Conservation (phyloP, 352 stramenopile genomes). For the Phytophthora citricola region DNA sequence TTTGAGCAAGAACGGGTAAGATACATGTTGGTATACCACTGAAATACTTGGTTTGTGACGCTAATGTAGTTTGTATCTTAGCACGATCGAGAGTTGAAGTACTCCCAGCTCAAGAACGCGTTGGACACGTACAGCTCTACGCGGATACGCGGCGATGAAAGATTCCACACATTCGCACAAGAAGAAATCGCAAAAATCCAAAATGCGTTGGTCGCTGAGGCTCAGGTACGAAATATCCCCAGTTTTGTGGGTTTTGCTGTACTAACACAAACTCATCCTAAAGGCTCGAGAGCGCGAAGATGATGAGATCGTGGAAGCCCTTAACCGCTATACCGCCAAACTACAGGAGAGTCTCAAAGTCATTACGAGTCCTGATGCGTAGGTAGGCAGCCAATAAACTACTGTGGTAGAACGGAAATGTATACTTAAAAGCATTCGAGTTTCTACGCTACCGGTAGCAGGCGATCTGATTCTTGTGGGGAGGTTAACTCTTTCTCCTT, state of each 20-base stretch:
- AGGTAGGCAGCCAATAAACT: constrained; percentile 5
- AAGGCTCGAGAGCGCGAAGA: constrained; percentile 90
- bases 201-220: constrained; percentile 74
- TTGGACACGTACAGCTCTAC: constrained; percentile 77
- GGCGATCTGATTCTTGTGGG: constrained; percentile 28
- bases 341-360: constrained; percentile 94
- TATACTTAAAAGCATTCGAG: background rate
- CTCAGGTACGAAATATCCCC: constrained; percentile 44
- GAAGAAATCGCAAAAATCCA: constrained; percentile 82
- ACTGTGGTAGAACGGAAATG: background rate
- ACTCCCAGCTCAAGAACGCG: constrained; percentile 71
- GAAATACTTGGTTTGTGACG: background rate
- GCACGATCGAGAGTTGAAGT: constrained; percentile 64
- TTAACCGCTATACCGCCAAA: constrained; percentile 94
- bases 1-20: constrained; percentile 71
- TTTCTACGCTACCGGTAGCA: constrained; percentile 20
- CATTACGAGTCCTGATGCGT: constrained; percentile 87
- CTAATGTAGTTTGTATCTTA: constrained; percentile 6
- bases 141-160: constrained; percentile 75
- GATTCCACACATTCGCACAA: constrained; percentile 76
- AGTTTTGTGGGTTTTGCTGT: background rate
- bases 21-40: too few relatives aligned
- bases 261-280: background rate
- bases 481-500: constrained; percentile 34
- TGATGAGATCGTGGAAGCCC: constrained; percentile 93